phyloP scores from a whole-genome alignment of 768 basidiomycete species.

The Porpolomopsis calyptriformis region DNA sequence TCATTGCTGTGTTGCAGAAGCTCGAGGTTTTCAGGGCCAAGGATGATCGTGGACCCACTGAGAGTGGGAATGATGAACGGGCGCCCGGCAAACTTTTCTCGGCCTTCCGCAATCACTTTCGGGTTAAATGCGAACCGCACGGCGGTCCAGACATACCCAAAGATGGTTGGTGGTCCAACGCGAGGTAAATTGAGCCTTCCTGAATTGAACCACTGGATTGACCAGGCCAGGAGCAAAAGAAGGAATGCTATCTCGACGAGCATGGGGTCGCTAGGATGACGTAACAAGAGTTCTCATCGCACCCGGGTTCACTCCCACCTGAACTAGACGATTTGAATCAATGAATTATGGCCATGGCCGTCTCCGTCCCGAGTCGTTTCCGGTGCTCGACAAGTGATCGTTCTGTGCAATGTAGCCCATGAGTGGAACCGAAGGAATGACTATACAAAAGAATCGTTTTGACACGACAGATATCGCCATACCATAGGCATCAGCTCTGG shows the following conservation, averaged over 20 bases:
- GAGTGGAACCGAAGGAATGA: too few relatives aligned
- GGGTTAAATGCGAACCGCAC: slow-evolving; percentile 8
- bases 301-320: too few relatives aligned
- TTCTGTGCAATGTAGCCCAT: too few relatives aligned
- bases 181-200: slow-evolving; percentile 7
- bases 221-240: not conserved
- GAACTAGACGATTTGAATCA: too few relatives aligned
- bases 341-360: too few relatives aligned
- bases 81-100: slow-evolving; percentile 9
- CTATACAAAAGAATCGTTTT: too few relatives aligned
- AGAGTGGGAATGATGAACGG: slow-evolving; percentile 13
- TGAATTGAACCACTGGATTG: not conserved
- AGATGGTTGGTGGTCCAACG: slow-evolving; percentile 10
- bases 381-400: too few relatives aligned
- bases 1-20: slow-evolving; percentile 11
- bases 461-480: too few relatives aligned
- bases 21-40: slow-evolving; percentile 12
- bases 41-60: slow-evolving; percentile 10
- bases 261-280: too few relatives aligned
- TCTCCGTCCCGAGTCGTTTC: too few relatives aligned
- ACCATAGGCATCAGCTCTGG: too few relatives aligned
- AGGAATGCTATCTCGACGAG: not conserved
- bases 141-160: slow-evolving; percentile 12
- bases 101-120: slow-evolving; percentile 10
- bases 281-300: too few relatives aligned